A percentile compares a stretch with the other conserved stretches of the same genome.
Evolutionary conservation across 805 yeast species (phyloP).

Genomic region (Pichia phayaonensis): DNA sequence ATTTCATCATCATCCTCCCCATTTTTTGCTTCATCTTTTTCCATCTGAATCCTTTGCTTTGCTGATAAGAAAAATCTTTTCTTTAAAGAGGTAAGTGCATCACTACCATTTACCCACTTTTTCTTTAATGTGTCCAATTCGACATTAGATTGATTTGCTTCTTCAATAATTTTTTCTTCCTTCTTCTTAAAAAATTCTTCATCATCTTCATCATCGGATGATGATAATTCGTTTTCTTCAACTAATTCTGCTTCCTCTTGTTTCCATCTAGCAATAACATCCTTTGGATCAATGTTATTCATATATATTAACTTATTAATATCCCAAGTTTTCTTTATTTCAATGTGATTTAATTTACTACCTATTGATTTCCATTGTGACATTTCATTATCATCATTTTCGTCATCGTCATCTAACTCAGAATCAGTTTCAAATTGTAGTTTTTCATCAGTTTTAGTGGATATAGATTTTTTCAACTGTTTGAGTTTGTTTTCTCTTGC

Average conservation of each 20-base stretch:
- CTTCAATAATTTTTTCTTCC: conserved; percentile 26
- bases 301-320: conserved; percentile 73
- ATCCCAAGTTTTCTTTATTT: conserved; percentile 59
- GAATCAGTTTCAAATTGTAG: conserved; percentile 47
- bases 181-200: conserved; percentile 51
- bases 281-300: conserved; percentile 67
- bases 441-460: conserved; percentile 19
- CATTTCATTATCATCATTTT: conserved; percentile 33
- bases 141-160: conserved; percentile 32
- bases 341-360: conserved; percentile 46
- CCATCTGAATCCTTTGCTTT: conserved; percentile 29
- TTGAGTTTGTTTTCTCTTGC: conserved; percentile 42
- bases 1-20: conserved; percentile 13
- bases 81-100: conserved; percentile 35
- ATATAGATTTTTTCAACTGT: not conserved
- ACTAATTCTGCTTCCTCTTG: conserved; percentile 41
- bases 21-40: conserved; percentile 23
- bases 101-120: conserved; percentile 34
- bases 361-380: conserved; percentile 46
- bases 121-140: conserved; percentile 35
- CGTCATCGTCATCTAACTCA: conserved; percentile 33
- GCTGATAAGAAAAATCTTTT: conserved; percentile 50
- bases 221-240: conserved; percentile 24
- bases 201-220: conserved; percentile 28
- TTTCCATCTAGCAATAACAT: conserved; percentile 66